phyloP scores from a whole-genome alignment of 192 early-diverging fungal genomes.

The Phycomyces nitens region DNA sequence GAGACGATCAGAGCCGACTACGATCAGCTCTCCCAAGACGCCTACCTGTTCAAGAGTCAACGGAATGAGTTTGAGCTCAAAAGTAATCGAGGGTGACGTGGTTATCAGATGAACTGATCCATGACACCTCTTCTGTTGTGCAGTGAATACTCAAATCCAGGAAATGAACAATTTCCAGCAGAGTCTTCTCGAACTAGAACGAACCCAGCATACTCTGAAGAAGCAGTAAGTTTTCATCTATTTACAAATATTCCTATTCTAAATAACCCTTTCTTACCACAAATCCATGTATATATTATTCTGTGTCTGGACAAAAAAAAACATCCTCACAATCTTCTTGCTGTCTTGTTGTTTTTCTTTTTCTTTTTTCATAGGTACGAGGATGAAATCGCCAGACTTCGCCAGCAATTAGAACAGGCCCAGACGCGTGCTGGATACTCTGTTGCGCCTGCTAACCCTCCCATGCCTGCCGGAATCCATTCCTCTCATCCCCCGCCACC shows the following conservation, averaged over 20 bases:
- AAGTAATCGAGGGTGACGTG: slow-evolving; percentile 48
- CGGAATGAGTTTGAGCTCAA: slow-evolving; percentile 85
- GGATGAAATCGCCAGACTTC: slow-evolving; percentile 77
- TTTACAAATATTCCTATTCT: too few species aligned
- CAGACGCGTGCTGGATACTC: slow-evolving; percentile 53
- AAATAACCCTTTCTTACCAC: too few species aligned
- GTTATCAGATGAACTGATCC: neutral
- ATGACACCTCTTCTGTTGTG: slow-evolving; percentile 13
- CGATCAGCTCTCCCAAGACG: slow-evolving; percentile 72
- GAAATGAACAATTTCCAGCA: slow-evolving; percentile 81
- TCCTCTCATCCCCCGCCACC: slow-evolving; percentile 56
- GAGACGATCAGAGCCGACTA: slow-evolving; percentile 78
- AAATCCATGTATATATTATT: neutral
- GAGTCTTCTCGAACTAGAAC: slow-evolving; percentile 76
- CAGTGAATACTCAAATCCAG: slow-evolving; percentile 71
- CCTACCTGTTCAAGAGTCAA: slow-evolving; percentile 64
- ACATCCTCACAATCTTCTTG: neutral
- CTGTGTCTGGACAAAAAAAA: too few species aligned
- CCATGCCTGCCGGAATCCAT: slow-evolving; percentile 8
- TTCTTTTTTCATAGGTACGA: slow-evolving; percentile 50
- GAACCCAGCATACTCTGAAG: slow-evolving; percentile 75
- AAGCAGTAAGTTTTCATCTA: slow-evolving; percentile 54
- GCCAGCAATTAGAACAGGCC: slow-evolving; percentile 71
- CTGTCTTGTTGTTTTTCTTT: slow-evolving; percentile 1
- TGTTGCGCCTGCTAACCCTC: slow-evolving; percentile 36